Base-by-base conservation (phyloP, 371 early-diverging fungal species). In the Batkoa obscura region DNA sequence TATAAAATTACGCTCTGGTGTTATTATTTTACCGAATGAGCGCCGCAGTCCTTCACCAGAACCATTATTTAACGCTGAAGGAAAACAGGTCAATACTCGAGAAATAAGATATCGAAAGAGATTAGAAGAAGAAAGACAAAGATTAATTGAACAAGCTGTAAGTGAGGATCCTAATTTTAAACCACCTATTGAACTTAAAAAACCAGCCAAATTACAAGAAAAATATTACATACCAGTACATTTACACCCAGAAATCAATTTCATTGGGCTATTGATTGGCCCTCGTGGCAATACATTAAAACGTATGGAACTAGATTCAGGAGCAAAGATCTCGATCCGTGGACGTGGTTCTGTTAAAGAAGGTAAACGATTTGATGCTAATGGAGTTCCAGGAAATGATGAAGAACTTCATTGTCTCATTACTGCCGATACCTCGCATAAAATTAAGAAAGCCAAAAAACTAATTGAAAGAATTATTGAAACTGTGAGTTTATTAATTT, bases 261-360 rank as follows among this genome's bases (percentile, higher is more conserved):
- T 97, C 67, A 93, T 94, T 61, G 98, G 98, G 34, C 78, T 91
- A 50, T 68, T 97, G 51, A 90, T 94, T 64, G 94, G 98, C 17
- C 98, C 98, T 30, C 88, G 93, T 60, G 98, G 98, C 43, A 87
- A 91, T 59, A 93, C 95, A 0, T 70, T 94, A 45, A 93, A 94
- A 64, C 83, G 83, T 60, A 90, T 94, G 78, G 95, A 97, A 64
- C 60, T 83, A 0, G 91, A 91, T 37, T 86, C 91, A 1, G 93
- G 91, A 8, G 83, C 88, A 38, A 94, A 94, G 65, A 92, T 97
- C 61, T 88, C 87, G 62, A 94, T 97, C 68, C 88, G 95, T 60
- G 97, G 97, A 49, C 78, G 82, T 57, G 98, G 98, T 13, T 90
- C 93, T 10, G 87, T 92, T 47, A 97, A 97, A 68, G 95, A 94